Evolutionary conservation across 352 stramenopile genomes (phyloP).

Genomic region (Discostella stelligera): DNA sequence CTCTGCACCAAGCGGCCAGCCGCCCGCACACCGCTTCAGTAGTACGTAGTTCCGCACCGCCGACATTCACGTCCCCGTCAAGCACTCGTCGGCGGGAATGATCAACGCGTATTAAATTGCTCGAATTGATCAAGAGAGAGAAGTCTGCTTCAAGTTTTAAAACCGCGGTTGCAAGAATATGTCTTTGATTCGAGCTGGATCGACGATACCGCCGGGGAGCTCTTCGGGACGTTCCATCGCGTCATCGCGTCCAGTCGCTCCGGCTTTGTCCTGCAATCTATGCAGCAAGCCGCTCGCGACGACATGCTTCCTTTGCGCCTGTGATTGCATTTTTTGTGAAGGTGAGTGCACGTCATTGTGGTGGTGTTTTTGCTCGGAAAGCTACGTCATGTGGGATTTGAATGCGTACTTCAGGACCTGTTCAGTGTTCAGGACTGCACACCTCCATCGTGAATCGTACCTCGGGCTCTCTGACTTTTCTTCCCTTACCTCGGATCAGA

Average conservation of each 20-base stretch:
- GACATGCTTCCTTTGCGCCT: conserved; percentile 73
- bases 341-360: conserved; percentile 44
- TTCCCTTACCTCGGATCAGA: conserved; percentile 43
- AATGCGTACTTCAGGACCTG: not conserved
- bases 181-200: conserved; percentile 22
- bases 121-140: too few species aligned
- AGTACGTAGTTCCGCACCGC: too few species aligned
- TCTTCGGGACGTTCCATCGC: conserved; percentile 25
- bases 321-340: conserved; percentile 81
- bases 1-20: too few species aligned
- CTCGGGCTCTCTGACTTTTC: conserved; percentile 15
- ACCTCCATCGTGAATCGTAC: too few species aligned
- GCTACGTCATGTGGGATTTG: not conserved
- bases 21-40: too few species aligned
- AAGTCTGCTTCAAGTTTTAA: not conserved
- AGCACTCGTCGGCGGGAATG: too few species aligned
- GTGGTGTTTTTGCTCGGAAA: not conserved
- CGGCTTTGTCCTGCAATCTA: conserved; percentile 59
- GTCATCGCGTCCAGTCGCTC: conserved; percentile 17
- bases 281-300: conserved; percentile 68
- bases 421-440: not conserved
- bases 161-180: conserved; percentile 27
- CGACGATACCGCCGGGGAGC: conserved; percentile 25
- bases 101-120: too few species aligned
- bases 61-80: too few species aligned